Conservation (phyloP, 768 basidiomycete genomes). For the Lepiota venenata region DNA sequence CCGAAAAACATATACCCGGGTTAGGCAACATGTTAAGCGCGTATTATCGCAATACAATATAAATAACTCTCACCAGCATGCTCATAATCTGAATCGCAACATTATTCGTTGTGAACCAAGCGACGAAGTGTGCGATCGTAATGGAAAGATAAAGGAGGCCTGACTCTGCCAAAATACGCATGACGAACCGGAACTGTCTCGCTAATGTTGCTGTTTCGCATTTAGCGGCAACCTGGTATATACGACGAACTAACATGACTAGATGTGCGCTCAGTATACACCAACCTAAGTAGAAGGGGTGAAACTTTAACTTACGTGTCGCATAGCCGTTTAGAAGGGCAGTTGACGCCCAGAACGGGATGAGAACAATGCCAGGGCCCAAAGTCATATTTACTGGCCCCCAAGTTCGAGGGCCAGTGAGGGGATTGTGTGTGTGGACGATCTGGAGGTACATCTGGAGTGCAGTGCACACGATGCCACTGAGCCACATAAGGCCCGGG, state of each 20-base stretch:
- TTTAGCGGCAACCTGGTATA: too few relatives aligned
- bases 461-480: neutral
- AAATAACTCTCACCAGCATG: neutral
- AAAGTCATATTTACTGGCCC: neutral
- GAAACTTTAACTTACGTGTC: neutral
- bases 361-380: neutral
- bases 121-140: slow-evolving; percentile 1
- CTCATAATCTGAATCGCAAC: neutral
- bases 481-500: neutral
- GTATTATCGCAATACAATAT: neutral
- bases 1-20: too few relatives aligned
- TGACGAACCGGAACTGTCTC: neutral
- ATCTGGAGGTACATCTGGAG: neutral
- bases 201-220: neutral
- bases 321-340: neutral
- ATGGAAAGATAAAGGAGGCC: slow-evolving; percentile 3
- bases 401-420: neutral
- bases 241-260: too few relatives aligned
- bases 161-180: slow-evolving; percentile 3
- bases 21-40: too few relatives aligned
- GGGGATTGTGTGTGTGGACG: neutral
- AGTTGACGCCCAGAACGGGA: neutral
- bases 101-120: neutral
- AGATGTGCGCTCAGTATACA: too few relatives aligned
- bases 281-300: neutral